Base-by-base conservation (phyloP, 176 grass and related monocot genomes). In the Eragrostis curvula region DNA sequence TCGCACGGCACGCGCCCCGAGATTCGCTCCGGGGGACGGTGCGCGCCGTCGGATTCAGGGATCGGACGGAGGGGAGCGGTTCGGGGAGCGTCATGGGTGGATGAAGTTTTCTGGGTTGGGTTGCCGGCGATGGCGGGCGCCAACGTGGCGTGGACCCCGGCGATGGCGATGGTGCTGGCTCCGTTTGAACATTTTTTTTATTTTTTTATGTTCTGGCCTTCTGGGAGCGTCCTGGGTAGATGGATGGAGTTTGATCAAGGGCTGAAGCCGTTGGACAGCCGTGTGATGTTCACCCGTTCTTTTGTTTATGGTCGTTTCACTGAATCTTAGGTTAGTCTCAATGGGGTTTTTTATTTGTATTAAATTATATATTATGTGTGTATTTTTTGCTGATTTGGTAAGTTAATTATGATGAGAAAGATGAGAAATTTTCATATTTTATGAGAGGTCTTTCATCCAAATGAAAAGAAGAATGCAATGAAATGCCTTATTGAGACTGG, bases 91-190 rank as follows among this genome's bases (percentile, higher is more conserved):
- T 50, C 20, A 0, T 0, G 9, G 29, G 27, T 7, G 15, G 10
- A 36, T 36, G 13, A 9, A 11, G 11, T 40, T 9, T 20, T 65
- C 27, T 29, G 0, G 6, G 74, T 1, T 6, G 9, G 14, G 16
- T 5, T 13, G 20, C 73, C 76, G 76, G 29, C 16, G 77, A 79
- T 67, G 77, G 60, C 59, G 59, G 75, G 75, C 75, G 75, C 6
- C 25, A 30, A 64, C 75, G 76, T 66, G 60, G 61, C 28, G 60
- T 39, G 61, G 63, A 66, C 8, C 47, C 4, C 9, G 4, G 13
- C 25, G 75, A 46, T 12, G 24, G 58, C 27, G 60, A 50, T 7
- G 14, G 29, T 3, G 48, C 5, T 9, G 56, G 5, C 23, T 9
- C 45, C 1, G 60, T 50, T 39, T 66, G 62, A 52, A 67, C 43